Evolutionary conservation across 2,329 filamentous ascomycete species (phyloP).

Genomic region (Phoma sp.): DNA sequence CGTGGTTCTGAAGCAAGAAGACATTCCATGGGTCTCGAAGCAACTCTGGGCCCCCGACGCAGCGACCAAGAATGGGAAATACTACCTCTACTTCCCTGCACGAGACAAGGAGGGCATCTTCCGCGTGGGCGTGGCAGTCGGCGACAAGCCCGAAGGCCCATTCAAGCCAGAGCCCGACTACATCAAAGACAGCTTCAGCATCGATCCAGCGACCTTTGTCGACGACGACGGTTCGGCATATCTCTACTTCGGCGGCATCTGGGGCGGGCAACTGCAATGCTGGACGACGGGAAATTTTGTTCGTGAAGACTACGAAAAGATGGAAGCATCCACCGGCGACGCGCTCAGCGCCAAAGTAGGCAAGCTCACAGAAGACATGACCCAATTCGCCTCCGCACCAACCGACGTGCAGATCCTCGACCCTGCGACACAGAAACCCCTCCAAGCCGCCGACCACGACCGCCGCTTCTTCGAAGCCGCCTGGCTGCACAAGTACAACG

Average conservation of each 20-base stretch:
- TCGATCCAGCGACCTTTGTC: slow-evolving; percentile 78
- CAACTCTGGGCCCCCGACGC: slow-evolving; percentile 85
- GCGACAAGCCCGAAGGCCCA: slow-evolving; percentile 70
- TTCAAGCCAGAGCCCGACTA: slow-evolving; percentile 69
- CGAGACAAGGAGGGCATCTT: slow-evolving; percentile 73
- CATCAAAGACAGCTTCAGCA: slow-evolving; percentile 74
- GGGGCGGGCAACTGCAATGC: slow-evolving; percentile 82
- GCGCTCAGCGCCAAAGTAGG: slow-evolving; percentile 73
- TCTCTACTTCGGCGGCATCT: slow-evolving; percentile 79
- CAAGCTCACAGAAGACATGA: slow-evolving; percentile 70
- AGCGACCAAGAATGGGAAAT: slow-evolving; percentile 71
- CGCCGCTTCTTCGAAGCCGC: slow-evolving; percentile 80
- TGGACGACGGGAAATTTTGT: slow-evolving; percentile 70
- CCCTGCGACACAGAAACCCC: slow-evolving; percentile 59
- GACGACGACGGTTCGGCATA: slow-evolving; percentile 71
- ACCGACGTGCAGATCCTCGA: slow-evolving; percentile 70
- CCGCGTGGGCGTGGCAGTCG: slow-evolving; percentile 74
- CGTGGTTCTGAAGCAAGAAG: slow-evolving; percentile 67
- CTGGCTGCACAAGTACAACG: slow-evolving; percentile 77
- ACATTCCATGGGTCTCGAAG: slow-evolving; percentile 78
- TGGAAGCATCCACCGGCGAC: slow-evolving; percentile 45
- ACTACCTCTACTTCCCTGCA: slow-evolving; percentile 80
- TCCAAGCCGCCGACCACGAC: slow-evolving; percentile 73
- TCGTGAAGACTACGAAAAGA: slow-evolving; percentile 30
- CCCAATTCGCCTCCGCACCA: slow-evolving; percentile 61